A percentile compares a stretch with the other conserved stretches of the same genome.
phyloP scores from a whole-genome alignment of 345 rosid species.

The Syzygium jambos region DNA sequence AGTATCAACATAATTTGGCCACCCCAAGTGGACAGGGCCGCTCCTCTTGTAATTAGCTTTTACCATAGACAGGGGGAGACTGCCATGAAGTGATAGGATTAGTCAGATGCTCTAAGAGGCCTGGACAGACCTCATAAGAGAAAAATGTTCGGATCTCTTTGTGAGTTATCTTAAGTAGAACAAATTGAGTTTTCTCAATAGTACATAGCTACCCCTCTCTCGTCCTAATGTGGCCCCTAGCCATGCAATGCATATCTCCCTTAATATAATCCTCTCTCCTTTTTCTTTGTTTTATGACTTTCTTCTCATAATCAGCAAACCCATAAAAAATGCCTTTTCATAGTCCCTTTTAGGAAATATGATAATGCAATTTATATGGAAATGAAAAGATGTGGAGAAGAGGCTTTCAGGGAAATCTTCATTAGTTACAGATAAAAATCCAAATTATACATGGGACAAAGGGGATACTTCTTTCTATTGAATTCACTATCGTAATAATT shows the following conservation, averaged over 20 bases:
- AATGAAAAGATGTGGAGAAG: too few species aligned
- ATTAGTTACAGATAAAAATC: not conserved
- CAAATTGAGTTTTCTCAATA: not conserved
- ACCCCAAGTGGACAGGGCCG: not conserved
- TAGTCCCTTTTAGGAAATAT: not conserved
- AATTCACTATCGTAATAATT: too few species aligned
- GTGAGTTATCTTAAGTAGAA: not conserved
- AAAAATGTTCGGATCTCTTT: not conserved
- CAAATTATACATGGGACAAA: too few species aligned
- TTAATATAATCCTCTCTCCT: not conserved
- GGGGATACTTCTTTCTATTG: too few species aligned
- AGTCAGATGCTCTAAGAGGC: not conserved
- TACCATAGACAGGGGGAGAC: not conserved
- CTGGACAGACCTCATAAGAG: not conserved
- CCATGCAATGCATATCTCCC: not conserved
- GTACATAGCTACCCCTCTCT: not conserved
- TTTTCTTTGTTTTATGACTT: not conserved
- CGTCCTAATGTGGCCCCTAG: not conserved
- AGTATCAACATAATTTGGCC: not conserved
- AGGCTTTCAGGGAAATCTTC: not conserved
- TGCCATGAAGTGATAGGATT: not conserved
- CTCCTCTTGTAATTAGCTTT: not conserved
- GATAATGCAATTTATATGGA: not conserved
- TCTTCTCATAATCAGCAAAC: not conserved
- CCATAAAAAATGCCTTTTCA: not conserved